Conservation (phyloP, 305 asterid species). For the Fraxinus latifolia region DNA sequence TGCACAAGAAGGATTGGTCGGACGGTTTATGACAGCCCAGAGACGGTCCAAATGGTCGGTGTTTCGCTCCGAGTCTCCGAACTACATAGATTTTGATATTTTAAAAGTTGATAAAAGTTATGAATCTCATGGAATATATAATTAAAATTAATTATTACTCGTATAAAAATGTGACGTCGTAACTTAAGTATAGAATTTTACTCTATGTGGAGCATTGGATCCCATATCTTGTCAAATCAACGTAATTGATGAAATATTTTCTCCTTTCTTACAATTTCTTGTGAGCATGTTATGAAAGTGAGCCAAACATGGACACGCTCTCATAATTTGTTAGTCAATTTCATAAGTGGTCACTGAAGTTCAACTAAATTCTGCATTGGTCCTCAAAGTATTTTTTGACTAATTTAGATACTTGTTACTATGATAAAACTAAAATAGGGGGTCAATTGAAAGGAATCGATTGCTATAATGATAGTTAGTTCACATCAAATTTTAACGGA, state of each 20-base stretch:
- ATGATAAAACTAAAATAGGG: background rate
- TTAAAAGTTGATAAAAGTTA: too few species aligned
- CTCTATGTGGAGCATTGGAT: too few species aligned
- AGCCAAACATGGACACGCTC: background rate
- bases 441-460: background rate
- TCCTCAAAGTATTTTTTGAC: background rate
- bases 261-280: too few species aligned
- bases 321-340: background rate
- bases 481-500: background rate
- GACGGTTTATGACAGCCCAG: slow-evolving; percentile 29
- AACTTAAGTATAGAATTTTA: too few species aligned
- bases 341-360: background rate
- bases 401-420: background rate
- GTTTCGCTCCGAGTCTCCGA: too few species aligned
- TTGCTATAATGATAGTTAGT: background rate
- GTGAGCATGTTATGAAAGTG: background rate
- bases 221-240: background rate
- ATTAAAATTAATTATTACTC: too few species aligned
- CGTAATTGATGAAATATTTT: background rate
- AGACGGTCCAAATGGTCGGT: background rate
- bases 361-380: background rate
- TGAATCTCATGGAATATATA: too few species aligned
- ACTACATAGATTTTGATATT: too few species aligned
- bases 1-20: slow-evolving; percentile 28
- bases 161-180: too few species aligned